Base-by-base conservation (phyloP, 805 yeast genomes). In the Teunomyces gatunensis region DNA sequence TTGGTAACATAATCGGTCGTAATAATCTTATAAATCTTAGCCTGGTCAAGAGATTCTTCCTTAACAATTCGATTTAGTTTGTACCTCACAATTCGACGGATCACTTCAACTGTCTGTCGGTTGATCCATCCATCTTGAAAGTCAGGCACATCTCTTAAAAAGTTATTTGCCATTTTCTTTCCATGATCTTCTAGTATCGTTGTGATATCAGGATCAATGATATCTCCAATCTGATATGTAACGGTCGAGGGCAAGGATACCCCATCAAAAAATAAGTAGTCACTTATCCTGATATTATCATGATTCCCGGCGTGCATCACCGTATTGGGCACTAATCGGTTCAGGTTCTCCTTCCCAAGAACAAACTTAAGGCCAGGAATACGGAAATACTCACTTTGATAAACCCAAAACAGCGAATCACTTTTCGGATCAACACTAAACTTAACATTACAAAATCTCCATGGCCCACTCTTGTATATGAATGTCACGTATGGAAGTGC, bases 401-500 rank as follows among this genome's bases (percentile, higher is more conserved):
- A 89, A 29, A 64, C 65, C 49, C 87, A 84, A 55, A 74, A 84
- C 10, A 70, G 61, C 1, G 67, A 57, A 41, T 85, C 81, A 1
- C 65, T 56, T 36, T 79, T 69, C 0, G 98, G 97, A 65, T 92
- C 88, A 34, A 83, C 74, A 0, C 97, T 97, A 54, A 83, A 81
- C 54, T 72, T 78, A 39, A 90, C 83, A 61, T 85, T 89, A 9
- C 94, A 81, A 50, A 89, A 89, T 56, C 98, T 77, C 96, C 96
- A 94, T 0, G 98, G 99, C 0, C 99, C 99, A 58, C 86, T 87
- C 32, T 86, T 81, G 61, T 83, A 87, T 36, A 89, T 78, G 61
- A 83, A 94, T 0, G 96, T 78, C 0, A 89, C 86, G 61, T 87
- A 85, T 0, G 98, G 96, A 43, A 94, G 64, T 0, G 97, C 95